Percentiles rank a stretch among this genome's conserved stretches.
phyloP scores from a whole-genome alignment of 78 protist species.

The Dictyostelium discoideum region dicty_2.7 NC_007091.3:3797501-3798000 shows the following conservation, averaged over 20 bases:
- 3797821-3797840: constrained; percentile 10
- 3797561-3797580: constrained; percentile 35
- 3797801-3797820: constrained; percentile 42
- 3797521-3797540: constrained; percentile 68
- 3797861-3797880: constrained; percentile 19
- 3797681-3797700: too few relatives aligned
- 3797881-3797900: background rate
- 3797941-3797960: background rate
- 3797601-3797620: constrained; percentile 39
- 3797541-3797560: constrained; percentile 73
- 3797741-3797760: constrained; percentile 56
- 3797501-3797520: constrained; percentile 78
- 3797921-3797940: background rate
- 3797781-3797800: constrained; percentile 64
- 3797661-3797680: too few relatives aligned
- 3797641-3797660: background rate
- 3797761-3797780: constrained; percentile 33
- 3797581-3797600: constrained; percentile 56
- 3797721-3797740: constrained; percentile 50
- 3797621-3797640: constrained; percentile 43
- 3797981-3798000: background rate
- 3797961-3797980: background rate
- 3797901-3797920: background rate
- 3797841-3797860: background rate
- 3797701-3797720: constrained; percentile 18